Base-by-base conservation (phyloP, 1,139 yeast species). In the Hansenula lynferdii region DNA sequence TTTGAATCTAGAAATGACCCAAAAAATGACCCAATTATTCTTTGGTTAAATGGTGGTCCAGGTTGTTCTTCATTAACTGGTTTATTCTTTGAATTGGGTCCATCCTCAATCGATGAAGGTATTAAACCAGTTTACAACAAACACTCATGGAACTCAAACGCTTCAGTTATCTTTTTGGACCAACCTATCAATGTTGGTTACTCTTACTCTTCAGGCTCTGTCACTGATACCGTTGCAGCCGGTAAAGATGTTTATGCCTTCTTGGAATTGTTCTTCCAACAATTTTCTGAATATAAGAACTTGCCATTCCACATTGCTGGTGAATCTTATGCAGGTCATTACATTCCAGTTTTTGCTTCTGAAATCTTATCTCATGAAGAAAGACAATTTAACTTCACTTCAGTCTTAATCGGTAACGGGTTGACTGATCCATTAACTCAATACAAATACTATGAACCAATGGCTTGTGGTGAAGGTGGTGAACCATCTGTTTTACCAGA, bases 261-360 rank as follows among this genome's bases (percentile, higher is more conserved):
- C 65, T 73, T 92, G 63, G 83, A 85, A 57, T 74, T 90, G 58
- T 92, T 92, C 70, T 92, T 85, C 73, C 75, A 84, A 62, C 86
- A 85, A 60, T 92, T 89, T 76, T 95, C 97, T 32, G 78, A 90
- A 65, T 87, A 84, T 66, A 64, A 72, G 36, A 64, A 75, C 28
- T 70, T 75, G 44, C 79, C 76, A 39, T 89, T 92, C 82, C 97
- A 90, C 65, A 89, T 92, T 64, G 95, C 97, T 35, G 98, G 97
- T 53, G 97, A 92, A 67, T 86, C 96, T n/a, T 92, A 92, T 60
- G 98, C 96, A 40, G 98, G 98, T 47, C 97, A 92, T 63, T 92
- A 92, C 64, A 89, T 92, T 51, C 98, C 97, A 24, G 90, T 80
- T 9, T 85, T 92, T 61, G 96, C 97, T 18, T 66, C 82, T 37